These are phyloP conservation scores for Corymbia calophylla DNA, from an alignment of 441 rosid genomes.

Conservation along the genomic window DNA sequence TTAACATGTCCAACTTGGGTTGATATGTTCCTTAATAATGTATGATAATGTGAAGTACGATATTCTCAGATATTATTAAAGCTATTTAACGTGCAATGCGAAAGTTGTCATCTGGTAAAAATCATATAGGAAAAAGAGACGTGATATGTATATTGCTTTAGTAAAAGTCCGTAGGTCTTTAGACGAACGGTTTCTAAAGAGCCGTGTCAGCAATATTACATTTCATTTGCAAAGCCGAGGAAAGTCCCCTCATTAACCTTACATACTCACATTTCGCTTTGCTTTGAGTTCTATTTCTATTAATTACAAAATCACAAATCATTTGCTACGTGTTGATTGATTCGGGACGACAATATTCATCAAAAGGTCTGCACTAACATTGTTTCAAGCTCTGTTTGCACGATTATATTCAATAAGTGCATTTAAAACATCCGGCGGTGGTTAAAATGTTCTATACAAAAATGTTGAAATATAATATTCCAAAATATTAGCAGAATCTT, in stretches of 20 bases:
- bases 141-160: not conserved
- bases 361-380: not conserved
- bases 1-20: not conserved
- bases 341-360: not conserved
- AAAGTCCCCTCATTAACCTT: not conserved
- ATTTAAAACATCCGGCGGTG: not conserved
- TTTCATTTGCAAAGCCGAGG: not conserved
- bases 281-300: not conserved
- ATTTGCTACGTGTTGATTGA: not conserved
- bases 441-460: not conserved
- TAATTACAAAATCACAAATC: not conserved
- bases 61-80: not conserved
- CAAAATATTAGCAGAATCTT: not conserved
- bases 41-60: not conserved
- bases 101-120: rapidly evolving
- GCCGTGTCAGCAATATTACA: rapidly evolving
- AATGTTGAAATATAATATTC: not conserved
- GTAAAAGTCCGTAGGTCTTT: not conserved
- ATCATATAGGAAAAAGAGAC: no score
- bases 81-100: rapidly evolving
- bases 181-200: no score
- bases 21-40: not conserved
- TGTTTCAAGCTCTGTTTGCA: no score
- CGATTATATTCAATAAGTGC: not conserved
- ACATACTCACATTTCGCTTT: not conserved